Percentiles rank a stretch among this genome's conserved stretches.
Evolutionary conservation across 768 basidiomycete genomes (phyloP).

Genomic region (Sutorius australiensis): DNA sequence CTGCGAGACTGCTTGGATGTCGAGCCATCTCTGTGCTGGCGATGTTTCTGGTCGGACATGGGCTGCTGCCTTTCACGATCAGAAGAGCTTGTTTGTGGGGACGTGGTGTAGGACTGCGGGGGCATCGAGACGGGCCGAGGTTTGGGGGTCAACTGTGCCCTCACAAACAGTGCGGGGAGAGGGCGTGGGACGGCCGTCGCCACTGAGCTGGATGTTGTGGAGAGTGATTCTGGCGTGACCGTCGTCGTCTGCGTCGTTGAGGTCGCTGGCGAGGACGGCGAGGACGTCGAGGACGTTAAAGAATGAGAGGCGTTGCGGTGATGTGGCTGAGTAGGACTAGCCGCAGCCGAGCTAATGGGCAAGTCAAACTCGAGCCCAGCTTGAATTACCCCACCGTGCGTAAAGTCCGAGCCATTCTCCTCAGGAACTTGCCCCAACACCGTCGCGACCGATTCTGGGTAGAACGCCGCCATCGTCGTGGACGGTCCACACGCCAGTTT

Average conservation of each 20-base stretch:
- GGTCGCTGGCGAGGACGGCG: slow-evolving; percentile 8
- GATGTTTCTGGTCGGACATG: slow-evolving; percentile 27
- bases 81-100: slow-evolving; percentile 30
- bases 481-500: slow-evolving; percentile 6
- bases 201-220: slow-evolving; percentile 15
- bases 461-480: slow-evolving; percentile 34
- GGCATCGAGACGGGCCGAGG: slow-evolving; percentile 75
- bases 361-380: slow-evolving; percentile 66
- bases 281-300: slow-evolving; percentile 3
- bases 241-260: slow-evolving; percentile 11
- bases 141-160: slow-evolving; percentile 29
- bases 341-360: slow-evolving; percentile 36
- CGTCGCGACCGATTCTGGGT: slow-evolving; percentile 46
- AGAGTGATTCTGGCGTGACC: slow-evolving; percentile 2
- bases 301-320: slow-evolving; percentile 10
- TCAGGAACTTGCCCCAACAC: slow-evolving; percentile 50
- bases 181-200: slow-evolving; percentile 33
- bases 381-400: slow-evolving; percentile 48
- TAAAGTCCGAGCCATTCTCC: slow-evolving; percentile 40
- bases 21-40: slow-evolving; percentile 30
- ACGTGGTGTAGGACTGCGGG: slow-evolving; percentile 48
- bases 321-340: slow-evolving; percentile 22
- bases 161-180: slow-evolving; percentile 21
- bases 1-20: slow-evolving; percentile 35
- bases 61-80: slow-evolving; percentile 31